These are phyloP conservation scores for Halophytophthora batemanensis DNA, from an alignment of 352 stramenopile species.

Conservation along the genomic window DNA sequence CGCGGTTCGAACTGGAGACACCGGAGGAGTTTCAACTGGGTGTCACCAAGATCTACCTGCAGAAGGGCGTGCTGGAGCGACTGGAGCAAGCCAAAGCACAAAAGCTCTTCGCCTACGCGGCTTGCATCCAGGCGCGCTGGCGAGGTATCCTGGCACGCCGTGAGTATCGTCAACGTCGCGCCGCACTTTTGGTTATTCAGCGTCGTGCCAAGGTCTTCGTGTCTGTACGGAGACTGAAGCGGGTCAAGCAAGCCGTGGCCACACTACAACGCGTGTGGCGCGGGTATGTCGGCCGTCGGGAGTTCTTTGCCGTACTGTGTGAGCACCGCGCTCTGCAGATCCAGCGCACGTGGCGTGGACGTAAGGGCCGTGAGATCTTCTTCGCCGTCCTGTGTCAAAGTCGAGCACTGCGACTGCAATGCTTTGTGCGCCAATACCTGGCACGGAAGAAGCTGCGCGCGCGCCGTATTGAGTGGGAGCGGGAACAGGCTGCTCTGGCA, in stretches of 20 bases:
- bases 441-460: conserved; percentile 32
- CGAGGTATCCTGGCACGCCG: conserved; percentile 40
- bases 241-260: conserved; percentile 6
- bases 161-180: conserved; percentile 29
- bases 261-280: conserved; percentile 35
- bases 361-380: conserved; percentile 35
- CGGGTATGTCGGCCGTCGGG: conserved; percentile 25
- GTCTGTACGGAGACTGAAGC: background rate
- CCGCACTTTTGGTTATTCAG: conserved; percentile 46
- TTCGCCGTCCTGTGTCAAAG: conserved; percentile 29
- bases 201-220: conserved; percentile 49
- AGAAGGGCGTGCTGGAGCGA: conserved; percentile 73
- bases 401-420: conserved; percentile 49
- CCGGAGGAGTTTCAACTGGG: conserved; percentile 81
- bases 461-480: conserved; percentile 25
- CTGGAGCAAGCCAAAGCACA: conserved; percentile 62
- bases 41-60: conserved; percentile 85
- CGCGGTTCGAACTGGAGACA: conserved; percentile 55
- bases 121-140: conserved; percentile 64
- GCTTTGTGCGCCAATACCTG: conserved; percentile 34
- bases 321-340: conserved; percentile 40
- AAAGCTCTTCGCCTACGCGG: conserved; percentile 63
- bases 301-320: conserved; percentile 21
- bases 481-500: conserved; percentile 30
- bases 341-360: conserved; percentile 44